Evolutionary conservation across 176 grass and related monocot species (phyloP), one percentile per base, ranked within the genome.

Genomic region (Lolium perenne): DNA sequence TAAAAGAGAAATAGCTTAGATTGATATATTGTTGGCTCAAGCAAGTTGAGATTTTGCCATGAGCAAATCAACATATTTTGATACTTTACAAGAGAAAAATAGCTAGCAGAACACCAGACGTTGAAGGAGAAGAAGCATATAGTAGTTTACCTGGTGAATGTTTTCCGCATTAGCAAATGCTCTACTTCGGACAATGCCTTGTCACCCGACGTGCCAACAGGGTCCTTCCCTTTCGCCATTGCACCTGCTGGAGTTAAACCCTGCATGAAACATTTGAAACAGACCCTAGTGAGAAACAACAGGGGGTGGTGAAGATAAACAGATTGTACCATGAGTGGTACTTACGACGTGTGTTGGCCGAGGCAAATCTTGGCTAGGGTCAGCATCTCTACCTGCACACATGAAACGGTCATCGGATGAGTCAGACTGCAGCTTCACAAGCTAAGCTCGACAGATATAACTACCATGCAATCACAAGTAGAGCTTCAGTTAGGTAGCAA

Each of bases 181-280:
- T 91, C 89, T 70, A 91, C 81, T 91, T 91, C 89, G 69, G 89
- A 91, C 51, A 87, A 76, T 75, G 89, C 50, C 53, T 91, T 91
- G 69, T 70, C 70, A 6, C 74, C 60, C 7, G 43, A 70, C 40
- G 40, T 43, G n/a, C 50, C 29, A 0, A 10, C 22, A 2, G 20
- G 40, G 60, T 68, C 66, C 76, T 91, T 83, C 55, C 46, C 89
- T 72, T 87, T 91, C 1, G 40, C 69, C 59, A 49, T 76, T 60
- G 50, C 71, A 82, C 32, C 78, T 25, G 68, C 18, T 84, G 26
- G 26, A 76, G 29, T 38, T 3, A 82, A 91, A 83, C 75, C 75
- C 86, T 92, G 46, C 38, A 74, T 73, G 10, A 29, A 62, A 47
- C 5, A 43, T 56, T 53, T 59, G 25, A 81, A 89, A 89, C 64